Evolutionary conservation across 257 asterid species (phyloP).

Genomic region (Nicotiana knightiana): DNA sequence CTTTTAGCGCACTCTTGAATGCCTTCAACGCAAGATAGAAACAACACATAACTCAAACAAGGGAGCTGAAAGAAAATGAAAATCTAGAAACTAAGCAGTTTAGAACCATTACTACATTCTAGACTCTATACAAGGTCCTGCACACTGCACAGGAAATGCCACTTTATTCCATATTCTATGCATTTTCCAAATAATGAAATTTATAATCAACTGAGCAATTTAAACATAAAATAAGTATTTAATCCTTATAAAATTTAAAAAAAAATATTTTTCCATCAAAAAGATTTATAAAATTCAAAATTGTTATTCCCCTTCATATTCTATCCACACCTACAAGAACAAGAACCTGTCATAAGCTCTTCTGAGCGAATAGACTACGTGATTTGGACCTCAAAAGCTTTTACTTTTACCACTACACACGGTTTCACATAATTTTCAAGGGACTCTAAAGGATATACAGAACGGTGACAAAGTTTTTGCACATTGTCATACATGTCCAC

Average conservation of each 20-base stretch:
- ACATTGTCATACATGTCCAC: slow-evolving; percentile 64
- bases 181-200: not conserved
- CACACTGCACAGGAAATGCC: not conserved
- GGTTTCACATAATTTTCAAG: not conserved
- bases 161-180: not conserved
- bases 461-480: not conserved
- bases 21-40: slow-evolving; percentile 36
- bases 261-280: not conserved
- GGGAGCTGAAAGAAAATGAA: not conserved
- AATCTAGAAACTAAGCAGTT: not conserved
- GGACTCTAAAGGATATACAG: not conserved
- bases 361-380: not conserved
- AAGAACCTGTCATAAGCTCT: not conserved
- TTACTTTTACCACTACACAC: not conserved
- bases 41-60: slow-evolving; percentile 12
- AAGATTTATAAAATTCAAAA: not conserved
- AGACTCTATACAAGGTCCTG: not conserved
- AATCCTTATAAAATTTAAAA: not conserved
- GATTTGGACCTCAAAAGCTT: not conserved
- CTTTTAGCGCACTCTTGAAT: slow-evolving; percentile 44
- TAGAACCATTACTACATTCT: not conserved
- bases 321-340: not conserved
- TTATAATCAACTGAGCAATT: not conserved
- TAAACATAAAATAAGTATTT: not conserved
- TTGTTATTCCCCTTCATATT: not conserved